Evolutionary conservation across 306 rosid genomes (phyloP).

Genomic region (Astragalus glycyphyllos): DNA sequence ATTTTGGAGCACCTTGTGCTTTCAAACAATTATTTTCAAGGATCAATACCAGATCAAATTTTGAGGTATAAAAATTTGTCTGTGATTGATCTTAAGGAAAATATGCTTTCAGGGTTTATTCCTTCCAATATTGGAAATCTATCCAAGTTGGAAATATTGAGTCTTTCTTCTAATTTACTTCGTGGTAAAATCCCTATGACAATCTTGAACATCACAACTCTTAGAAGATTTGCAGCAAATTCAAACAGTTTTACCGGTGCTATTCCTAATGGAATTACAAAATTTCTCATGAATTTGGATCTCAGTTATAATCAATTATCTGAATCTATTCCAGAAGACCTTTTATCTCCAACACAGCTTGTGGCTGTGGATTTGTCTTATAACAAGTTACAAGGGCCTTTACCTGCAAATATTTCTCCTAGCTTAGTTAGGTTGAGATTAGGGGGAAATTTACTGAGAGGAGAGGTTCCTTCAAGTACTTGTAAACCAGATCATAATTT

Average conservation of each 20-base stretch:
- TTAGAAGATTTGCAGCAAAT: slow-evolving; percentile 72
- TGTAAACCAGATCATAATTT: slow-evolving; percentile 12
- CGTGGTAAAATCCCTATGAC: slow-evolving; percentile 57
- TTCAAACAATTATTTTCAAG: slow-evolving; percentile 45
- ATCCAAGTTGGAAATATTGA: slow-evolving; percentile 61
- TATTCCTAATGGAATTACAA: slow-evolving; percentile 63
- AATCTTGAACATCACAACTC: slow-evolving; percentile 49
- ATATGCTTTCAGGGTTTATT: slow-evolving; percentile 45
- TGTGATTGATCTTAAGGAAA: slow-evolving; percentile 54
- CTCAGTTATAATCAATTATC: slow-evolving; percentile 58
- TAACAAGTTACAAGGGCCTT: slow-evolving; percentile 51
- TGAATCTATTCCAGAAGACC: slow-evolving; percentile 58
- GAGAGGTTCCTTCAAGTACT: slow-evolving; percentile 45
- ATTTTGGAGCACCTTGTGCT: slow-evolving; percentile 68
- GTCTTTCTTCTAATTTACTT: slow-evolving; percentile 62
- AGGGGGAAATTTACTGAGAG: slow-evolving; percentile 61
- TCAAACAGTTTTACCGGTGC: slow-evolving; percentile 51
- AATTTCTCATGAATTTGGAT: slow-evolving; percentile 57
- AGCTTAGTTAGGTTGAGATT: slow-evolving; percentile 70
- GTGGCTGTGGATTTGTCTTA: slow-evolving; percentile 65
- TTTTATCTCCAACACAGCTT: slow-evolving; percentile 54
- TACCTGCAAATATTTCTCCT: slow-evolving; percentile 56
- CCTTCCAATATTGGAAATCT: slow-evolving; percentile 58
- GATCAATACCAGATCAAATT: slow-evolving; percentile 56
- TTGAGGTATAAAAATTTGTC: slow-evolving; percentile 51